Percentiles rank a stretch among this genome's conserved stretches.
These are phyloP conservation scores for Stagonosporopsis tanaceti DNA, from an alignment of 2,329 filamentous ascomycete species.

Conservation along the genomic window DNA sequence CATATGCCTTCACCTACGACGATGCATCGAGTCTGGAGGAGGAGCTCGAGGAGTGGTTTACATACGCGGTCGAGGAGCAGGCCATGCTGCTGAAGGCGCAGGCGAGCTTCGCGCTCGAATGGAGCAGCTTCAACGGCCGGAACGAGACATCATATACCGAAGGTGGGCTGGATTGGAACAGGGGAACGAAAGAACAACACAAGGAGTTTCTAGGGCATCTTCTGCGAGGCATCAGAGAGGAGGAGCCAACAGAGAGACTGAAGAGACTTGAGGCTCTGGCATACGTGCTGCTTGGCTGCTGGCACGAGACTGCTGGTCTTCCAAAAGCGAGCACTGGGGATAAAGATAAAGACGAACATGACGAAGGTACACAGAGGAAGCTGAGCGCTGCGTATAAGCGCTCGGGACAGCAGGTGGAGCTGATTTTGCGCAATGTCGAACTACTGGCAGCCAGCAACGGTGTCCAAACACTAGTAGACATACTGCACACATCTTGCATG, in stretches of 20 bases:
- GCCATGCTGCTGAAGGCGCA: constrained; percentile 78
- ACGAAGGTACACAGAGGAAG: not conserved
- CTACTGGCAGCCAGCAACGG: constrained; percentile 53
- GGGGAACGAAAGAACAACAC: constrained; percentile 65
- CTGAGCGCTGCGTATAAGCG: constrained; percentile 27
- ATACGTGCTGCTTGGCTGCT: constrained; percentile 58
- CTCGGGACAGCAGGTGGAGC: constrained; percentile 54
- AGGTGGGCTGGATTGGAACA: constrained; percentile 69
- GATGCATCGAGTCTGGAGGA: constrained; percentile 71
- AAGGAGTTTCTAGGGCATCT: constrained; percentile 63
- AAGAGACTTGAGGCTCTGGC: constrained; percentile 55
- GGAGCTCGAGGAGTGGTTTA: constrained; percentile 98
- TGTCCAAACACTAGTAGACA: constrained; percentile 51
- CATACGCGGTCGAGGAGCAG: constrained; percentile 87
- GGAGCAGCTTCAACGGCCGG: constrained; percentile 58
- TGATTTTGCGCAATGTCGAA: constrained; percentile 55
- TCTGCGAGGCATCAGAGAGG: constrained; percentile 42
- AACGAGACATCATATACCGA: constrained; percentile 50
- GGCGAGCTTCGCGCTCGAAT: constrained; percentile 78
- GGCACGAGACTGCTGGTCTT: constrained; percentile 60
- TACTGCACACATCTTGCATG: constrained; percentile 46
- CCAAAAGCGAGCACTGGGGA: constrained; percentile 11
- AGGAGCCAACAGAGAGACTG: constrained; percentile 41
- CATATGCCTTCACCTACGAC: constrained; percentile 78
- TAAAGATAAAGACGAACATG: constrained; percentile 25